Conservation (phyloP, 2,329 filamentous ascomycete species). For the Microsporum canis region DNA sequence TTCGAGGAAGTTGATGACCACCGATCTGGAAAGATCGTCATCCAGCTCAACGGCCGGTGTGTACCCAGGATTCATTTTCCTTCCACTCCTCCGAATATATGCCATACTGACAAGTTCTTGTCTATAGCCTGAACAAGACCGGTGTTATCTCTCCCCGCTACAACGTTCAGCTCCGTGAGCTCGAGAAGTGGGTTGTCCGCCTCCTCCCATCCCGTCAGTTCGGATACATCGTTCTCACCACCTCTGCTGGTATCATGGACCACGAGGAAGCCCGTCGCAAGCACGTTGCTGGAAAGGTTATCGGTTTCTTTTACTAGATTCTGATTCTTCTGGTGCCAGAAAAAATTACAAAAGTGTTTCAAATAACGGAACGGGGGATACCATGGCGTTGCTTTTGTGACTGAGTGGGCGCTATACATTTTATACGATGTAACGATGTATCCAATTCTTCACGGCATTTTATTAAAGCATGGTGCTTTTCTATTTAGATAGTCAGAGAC, state of each 20-base stretch:
- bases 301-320: conserved; percentile 96
- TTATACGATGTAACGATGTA: conserved; percentile 2
- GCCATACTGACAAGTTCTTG: neutral
- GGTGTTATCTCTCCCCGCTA: conserved; percentile 99
- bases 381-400: neutral
- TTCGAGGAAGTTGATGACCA: conserved; percentile 99
- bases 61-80: conserved; percentile 9
- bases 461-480: neutral
- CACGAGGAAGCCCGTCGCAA: conserved; percentile 99
- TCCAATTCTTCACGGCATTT: neutral
- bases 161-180: conserved; percentile 94
- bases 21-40: conserved; percentile 98
- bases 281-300: conserved; percentile 98
- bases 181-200: conserved; percentile 99
- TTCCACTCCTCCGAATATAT: neutral
- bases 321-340: neutral
- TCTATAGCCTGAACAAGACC: conserved; percentile 74
- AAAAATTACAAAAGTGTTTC: neutral
- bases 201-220: conserved; percentile 99
- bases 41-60: conserved; percentile 92
- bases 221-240: conserved; percentile 98
- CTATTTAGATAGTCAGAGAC: neutral
- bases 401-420: conserved; percentile 5
- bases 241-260: conserved; percentile 99
- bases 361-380: neutral